Evolutionary conservation across 495 filamentous ascomycete species (phyloP), one percentile per base, ranked within the genome.

Genomic region (Penicillium salamii): DNA sequence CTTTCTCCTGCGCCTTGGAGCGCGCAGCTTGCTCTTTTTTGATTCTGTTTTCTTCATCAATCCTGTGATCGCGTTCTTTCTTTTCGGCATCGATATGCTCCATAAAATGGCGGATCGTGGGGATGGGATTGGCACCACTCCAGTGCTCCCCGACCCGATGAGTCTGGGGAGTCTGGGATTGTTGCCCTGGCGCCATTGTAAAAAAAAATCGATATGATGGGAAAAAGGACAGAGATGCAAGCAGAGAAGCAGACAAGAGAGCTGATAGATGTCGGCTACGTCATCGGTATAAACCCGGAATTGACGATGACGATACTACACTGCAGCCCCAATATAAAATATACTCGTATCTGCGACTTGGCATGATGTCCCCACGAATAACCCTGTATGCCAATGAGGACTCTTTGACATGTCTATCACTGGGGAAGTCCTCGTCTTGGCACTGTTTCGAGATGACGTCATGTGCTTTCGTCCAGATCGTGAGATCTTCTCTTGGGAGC

Each of bases 101-200:
- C 50, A 96, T 75, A 61, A 96, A 95, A 62, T 89, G 79, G 59
- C 88, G 81, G 55, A 97, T 86, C 38, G 88, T 96, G 2, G 92
- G 92, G 38, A 97, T 78, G 1, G 86, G 85, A 66, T 95, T 93
- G 31, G 55, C 58, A 24, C 60, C 71, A 46, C 71, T 72, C 70
- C 70, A 76, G 40, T 73, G 65, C 52, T 72, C 66, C 21, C 70
- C 73, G 5, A 71, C 58, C 20, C 55, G 66, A 33, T 65, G 69
- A 14, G 54, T 50, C 38, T 62, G 33, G 14, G 69, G 66, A 21
- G 55, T 49, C 5, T 26, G 38, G 42, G 52, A 36, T 15, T 53
- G 49, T 15, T 51, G 49, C 42, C 52, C 52, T 17, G 41, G 46
- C n/a, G 62, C 48, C 64, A 66, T 67, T 62, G 53, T 32, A 29